Evolutionary conservation across 2,329 filamentous ascomycete species (phyloP).

Genomic region (Diaporthe citriasiana): DNA sequence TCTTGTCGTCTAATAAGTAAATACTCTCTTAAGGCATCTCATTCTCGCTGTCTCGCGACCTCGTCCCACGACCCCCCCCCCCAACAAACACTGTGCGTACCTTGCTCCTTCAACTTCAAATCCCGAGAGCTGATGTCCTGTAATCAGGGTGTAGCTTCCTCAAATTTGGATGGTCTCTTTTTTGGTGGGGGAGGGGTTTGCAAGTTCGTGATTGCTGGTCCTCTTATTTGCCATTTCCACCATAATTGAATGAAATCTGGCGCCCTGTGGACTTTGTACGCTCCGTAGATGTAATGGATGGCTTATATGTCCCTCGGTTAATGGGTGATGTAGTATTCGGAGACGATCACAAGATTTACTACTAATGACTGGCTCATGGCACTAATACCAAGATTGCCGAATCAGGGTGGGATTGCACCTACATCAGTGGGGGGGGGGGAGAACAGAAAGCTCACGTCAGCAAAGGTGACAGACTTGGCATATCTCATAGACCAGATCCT

Average conservation of each 20-base stretch:
- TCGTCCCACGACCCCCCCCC: background rate
- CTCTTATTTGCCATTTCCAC: background rate
- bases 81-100: background rate
- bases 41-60: background rate
- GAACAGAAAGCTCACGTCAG: slow-evolving; percentile 5
- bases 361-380: background rate
- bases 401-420: background rate
- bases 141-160: background rate
- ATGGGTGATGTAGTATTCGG: background rate
- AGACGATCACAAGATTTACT: background rate
- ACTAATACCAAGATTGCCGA: background rate
- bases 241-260: background rate
- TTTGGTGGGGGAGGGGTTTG: background rate
- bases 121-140: background rate
- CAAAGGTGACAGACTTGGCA: slow-evolving; percentile 10
- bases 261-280: background rate
- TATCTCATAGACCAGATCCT: background rate
- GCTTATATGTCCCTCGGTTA: background rate
- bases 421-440: background rate
- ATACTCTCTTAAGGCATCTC: background rate
- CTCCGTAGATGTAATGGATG: background rate
- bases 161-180: too few species aligned
- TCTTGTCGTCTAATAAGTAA: background rate
- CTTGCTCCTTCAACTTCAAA: background rate
- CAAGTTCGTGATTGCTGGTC: background rate